Percentiles rank a stretch among this genome's conserved stretches.
These are phyloP conservation scores for Narthecium ossifragum DNA, from an alignment of 106 monocot genomes.

Conservation along the genomic window DNA sequence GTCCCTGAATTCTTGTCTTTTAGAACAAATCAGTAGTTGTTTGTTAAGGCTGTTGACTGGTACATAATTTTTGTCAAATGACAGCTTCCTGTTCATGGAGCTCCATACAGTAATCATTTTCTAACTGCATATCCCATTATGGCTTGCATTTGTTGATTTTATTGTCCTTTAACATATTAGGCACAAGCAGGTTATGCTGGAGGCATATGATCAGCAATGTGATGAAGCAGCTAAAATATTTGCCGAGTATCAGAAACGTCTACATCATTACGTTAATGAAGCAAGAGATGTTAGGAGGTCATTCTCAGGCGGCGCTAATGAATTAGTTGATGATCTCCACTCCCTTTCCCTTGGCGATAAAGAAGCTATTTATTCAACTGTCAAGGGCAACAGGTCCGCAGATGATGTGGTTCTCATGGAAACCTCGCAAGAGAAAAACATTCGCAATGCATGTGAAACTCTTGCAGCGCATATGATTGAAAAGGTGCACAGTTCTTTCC, in stretches of 20 bases:
- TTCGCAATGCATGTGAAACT: constrained; percentile 82
- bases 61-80: too few species aligned
- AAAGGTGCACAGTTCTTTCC: constrained; percentile 61
- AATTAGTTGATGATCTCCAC: constrained; percentile 40
- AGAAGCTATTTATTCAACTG: constrained; percentile 73
- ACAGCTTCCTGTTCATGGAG: too few species aligned
- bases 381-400: constrained; percentile 71
- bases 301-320: constrained; percentile 14
- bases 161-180: constrained; percentile 34
- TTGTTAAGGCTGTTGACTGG: too few species aligned
- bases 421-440: constrained; percentile 62
- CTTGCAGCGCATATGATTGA: constrained; percentile 67
- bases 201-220: constrained; percentile 92
- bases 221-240: constrained; percentile 94
- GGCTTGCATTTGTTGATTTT: neutral
- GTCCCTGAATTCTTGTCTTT: too few species aligned
- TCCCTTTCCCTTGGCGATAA: constrained; percentile 32
- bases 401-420: constrained; percentile 76
- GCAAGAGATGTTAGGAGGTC: constrained; percentile 76
- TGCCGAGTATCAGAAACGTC: constrained; percentile 88
- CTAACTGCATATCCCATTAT: too few species aligned
- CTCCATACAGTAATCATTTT: too few species aligned
- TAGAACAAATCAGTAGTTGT: too few species aligned
- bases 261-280: constrained; percentile 82
- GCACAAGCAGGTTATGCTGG: constrained; percentile 90